Evolutionary conservation across 495 filamentous ascomycete species (phyloP), one percentile per base, ranked within the genome.

Genomic region (Aspergillus saccharolyticus): DNA sequence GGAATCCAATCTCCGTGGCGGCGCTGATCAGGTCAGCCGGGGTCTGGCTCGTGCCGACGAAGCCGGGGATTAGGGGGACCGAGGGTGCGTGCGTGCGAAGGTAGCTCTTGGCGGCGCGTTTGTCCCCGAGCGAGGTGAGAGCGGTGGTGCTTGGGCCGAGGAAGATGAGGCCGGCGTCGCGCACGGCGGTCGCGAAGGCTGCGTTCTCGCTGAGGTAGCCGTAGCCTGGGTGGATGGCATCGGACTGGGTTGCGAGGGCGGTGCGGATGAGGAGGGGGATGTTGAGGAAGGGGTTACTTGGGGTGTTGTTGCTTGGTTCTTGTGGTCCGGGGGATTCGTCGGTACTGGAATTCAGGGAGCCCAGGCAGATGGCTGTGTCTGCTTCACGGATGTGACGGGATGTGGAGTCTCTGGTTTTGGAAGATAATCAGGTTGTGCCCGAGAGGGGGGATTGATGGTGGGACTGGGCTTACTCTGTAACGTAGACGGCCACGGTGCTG

Each of bases 181-280:
- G 57, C 8, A 80, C 76, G 0, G 68, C 57, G 47, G 68, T 56
- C 0, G 83, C 83, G 61, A 86, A 85, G 28, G 78, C 74, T 3
- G 73, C 74, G 68, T 85, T 85, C 47, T 86, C 83, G 3, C 74
- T 79, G 20, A 86, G 64, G 53, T 84, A 85, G 0, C 81, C 81
- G 70, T 84, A 84, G 14, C 81, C 80, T 4, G 80, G 80, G 49
- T 81, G 80, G 42, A 83, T 76, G 22, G 77, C 79, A 56, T 82
- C 66, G 1, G 59, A 78, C 18, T 70, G 51, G 21, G 70, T 55
- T 15, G 58, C 58, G 42, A 76, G 74, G 50, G 79, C 76, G 44
- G 82, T 79, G 42, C 69, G 60, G 54, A 82, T 74, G 19, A 82
- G 80, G 42, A 67, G 60, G 16, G 79, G 73, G 30, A 75, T 78